Evolutionary conservation across 805 yeast species (phyloP), one percentile per base, ranked within the genome.

Genomic region (Starmerella khaoyaiensis): DNA sequence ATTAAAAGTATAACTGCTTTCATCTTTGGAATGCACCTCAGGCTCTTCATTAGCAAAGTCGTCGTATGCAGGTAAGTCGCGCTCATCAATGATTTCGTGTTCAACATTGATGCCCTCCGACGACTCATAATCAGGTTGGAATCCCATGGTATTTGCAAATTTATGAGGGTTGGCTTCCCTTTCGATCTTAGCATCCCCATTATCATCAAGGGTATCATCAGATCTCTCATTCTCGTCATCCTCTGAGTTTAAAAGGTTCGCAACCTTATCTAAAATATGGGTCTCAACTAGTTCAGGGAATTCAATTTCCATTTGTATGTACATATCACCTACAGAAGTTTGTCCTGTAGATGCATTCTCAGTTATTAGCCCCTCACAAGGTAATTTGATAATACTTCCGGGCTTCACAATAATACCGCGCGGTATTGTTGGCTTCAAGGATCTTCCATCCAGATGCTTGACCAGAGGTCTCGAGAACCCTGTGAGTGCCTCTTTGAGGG

Each of bases 401-500:
- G 54, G 54, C 19, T 36, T 33, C 18, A 48, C 52, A 5, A 87
- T 94, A 56, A 77, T 78, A 1, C 96, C 96, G 4, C 67, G 61
- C 1, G 86, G 84, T 0, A 77, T 69, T 0, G 72, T 62, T 11
- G 86, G 54, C 36, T 68, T 68, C 11, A 84, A 57, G 25, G 74
- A 70, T 44, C 96, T 71, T 14, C 78, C 86, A 57, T 90, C 97
- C 38, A 86, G 65, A 45, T 82, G 90, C 46, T 70, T 71, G 8
- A 79, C 60, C 2, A 83, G 63, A 10, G 70, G 67, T 35, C 71
- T 68, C 24, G 69, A 61, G 50, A 86, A 78, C 2, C 97, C 97
- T 41, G 82, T 70, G n/a, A 87, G 63, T 0, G 95, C 76, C 47
- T 87, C 97, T 11, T 72, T 72, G 35, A 87, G 62, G 2, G 93